Base-by-base conservation (phyloP, 306 rosid genomes). In the Amphicarpaea edgeworthii region DNA sequence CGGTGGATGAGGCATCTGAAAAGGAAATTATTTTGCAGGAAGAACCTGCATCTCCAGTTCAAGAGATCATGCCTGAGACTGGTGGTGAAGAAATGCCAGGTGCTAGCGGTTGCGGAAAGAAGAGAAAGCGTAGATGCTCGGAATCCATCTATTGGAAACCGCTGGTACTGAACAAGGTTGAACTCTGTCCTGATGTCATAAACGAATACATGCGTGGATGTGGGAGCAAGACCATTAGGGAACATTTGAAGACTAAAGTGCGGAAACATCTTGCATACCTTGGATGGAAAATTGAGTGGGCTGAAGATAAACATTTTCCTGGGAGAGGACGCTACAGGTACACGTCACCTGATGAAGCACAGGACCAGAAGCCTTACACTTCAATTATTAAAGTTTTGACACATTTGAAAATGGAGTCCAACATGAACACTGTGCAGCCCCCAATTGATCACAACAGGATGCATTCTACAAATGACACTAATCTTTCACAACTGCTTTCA, bases 251-350 rank as follows among this genome's bases (percentile, higher is more conserved):
- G 57, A 72, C 60, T 21, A 58, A 76, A 49, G 82, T 81, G 28
- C 46, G 77, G 73, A 82, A 84, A 49, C 95, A 92, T 89, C 85
- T 92, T 68, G 84, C 61, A 1, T 78, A 53, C 74, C 83, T 88
- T 66, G 97, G 97, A 45, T 92, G 97, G 93, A 83, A 73, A 65
- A 84, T 90, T 68, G 97, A 93, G 24, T 75, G 63, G 49, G 60
- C 63, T 7, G 46, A 43, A 30, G 62, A 12, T 26, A 61, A 17
- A 26, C 0, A 7, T 1, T 0, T 0, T 53, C 26, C 12, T 24
- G 2, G 21, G 17, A 57, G 67, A 53, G 63, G 6, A 12, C 34
- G 80, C 45, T 83, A 47, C 80, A 70, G 88, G 76, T 93, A 88
- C 64, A 81, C 26, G 66, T 73, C 88, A 4, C 97, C 91, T 12